phyloP scores from a whole-genome alignment of 2,329 filamentous ascomycete species.

The Trichophyton verrucosum region DNA sequence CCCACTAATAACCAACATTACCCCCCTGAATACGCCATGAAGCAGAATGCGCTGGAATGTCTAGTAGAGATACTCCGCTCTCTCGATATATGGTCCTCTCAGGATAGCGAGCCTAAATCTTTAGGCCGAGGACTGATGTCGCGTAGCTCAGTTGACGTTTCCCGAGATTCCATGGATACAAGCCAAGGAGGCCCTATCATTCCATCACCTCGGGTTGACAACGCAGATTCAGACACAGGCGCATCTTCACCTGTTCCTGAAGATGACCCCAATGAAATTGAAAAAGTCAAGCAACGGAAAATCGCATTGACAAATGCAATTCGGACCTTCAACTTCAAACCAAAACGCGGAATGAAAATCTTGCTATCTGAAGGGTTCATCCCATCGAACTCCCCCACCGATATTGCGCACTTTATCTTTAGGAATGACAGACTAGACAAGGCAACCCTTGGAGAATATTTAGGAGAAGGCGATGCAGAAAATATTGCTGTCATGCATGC shows the following conservation, averaged over 20 bases:
- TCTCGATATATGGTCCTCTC: constrained; percentile 82
- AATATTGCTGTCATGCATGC: constrained; percentile 98
- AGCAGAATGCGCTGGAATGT: constrained; percentile 76
- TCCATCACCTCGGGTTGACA: constrained; percentile 49
- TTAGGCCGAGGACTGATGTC: constrained; percentile 13
- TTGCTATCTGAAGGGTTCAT: constrained; percentile 82
- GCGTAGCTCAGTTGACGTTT: constrained; percentile 44
- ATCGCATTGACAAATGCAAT: constrained; percentile 83
- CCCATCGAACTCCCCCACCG: constrained; percentile 58
- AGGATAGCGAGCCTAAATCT: constrained; percentile 41
- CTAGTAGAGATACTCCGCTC: constrained; percentile 81
- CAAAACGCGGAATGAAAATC: constrained; percentile 80
- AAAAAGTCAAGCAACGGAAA: constrained; percentile 87
- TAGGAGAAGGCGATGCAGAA: constrained; percentile 83
- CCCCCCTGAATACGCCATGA: constrained; percentile 81
- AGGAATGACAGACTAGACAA: constrained; percentile 80
- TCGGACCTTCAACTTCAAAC: constrained; percentile 92
- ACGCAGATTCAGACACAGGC: constrained; percentile 40
- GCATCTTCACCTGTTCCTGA: constrained; percentile 59
- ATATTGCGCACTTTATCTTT: constrained; percentile 74
- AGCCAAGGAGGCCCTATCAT: constrained; percentile 32
- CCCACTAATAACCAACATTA: constrained; percentile 47
- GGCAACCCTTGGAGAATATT: constrained; percentile 79
- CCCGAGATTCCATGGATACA: constrained; percentile 66
- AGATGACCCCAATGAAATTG: constrained; percentile 87